Conservation (phyloP, 345 rosid genomes). For the Clarkia xantiana region DNA sequence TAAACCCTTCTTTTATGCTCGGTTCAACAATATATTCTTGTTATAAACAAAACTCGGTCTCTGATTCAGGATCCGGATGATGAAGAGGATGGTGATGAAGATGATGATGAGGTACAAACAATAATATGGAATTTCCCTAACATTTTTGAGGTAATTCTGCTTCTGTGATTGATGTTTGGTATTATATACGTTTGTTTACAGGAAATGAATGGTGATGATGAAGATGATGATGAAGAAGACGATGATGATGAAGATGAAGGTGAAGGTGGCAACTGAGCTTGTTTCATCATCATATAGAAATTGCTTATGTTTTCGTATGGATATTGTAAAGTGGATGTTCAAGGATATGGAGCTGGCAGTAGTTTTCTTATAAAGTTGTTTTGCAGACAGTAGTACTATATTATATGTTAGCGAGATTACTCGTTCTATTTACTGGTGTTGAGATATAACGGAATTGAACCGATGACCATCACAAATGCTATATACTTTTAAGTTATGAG, state of each 20-base stretch:
- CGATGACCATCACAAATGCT: slow-evolving; percentile 1
- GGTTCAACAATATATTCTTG: too few relatives aligned
- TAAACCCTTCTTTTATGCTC: background rate
- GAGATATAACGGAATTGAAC: too few relatives aligned
- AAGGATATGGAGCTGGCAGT: background rate
- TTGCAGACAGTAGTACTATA: too few relatives aligned
- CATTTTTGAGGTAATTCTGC: background rate
- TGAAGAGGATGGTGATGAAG: slow-evolving; percentile 43
- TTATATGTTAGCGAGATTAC: too few relatives aligned
- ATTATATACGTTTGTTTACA: background rate
- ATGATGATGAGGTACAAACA: slow-evolving; percentile 42
- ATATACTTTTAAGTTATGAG: too few relatives aligned
- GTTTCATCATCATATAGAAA: background rate
- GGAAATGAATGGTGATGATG: slow-evolving; percentile 13
- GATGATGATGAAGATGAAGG: slow-evolving; percentile 14
- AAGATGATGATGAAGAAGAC: slow-evolving; percentile 12
- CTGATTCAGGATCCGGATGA: slow-evolving; percentile 56
- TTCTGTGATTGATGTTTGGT: background rate
- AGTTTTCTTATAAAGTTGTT: too few relatives aligned
- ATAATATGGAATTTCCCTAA: background rate
- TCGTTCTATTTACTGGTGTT: too few relatives aligned
- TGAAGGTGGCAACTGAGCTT: slow-evolving; percentile 4
- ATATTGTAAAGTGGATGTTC: slow-evolving; percentile 10
- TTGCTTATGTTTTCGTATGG: slow-evolving; percentile 1
- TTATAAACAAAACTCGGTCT: background rate